phyloP scores from a whole-genome alignment of 2,329 filamentous ascomycete species.

The Venturia effusa region DNA sequence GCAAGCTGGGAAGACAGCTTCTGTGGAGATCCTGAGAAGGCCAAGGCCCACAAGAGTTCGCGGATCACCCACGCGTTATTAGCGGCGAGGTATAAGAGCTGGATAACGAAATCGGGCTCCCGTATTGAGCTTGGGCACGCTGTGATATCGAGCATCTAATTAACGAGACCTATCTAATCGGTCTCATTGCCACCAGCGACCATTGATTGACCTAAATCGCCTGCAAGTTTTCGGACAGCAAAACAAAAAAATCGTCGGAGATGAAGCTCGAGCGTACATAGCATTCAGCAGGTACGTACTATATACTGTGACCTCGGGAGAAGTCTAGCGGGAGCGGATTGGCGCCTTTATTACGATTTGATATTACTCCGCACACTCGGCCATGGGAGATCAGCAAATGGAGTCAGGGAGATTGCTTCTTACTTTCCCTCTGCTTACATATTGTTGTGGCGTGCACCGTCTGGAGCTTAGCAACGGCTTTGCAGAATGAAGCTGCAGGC shows the following conservation, averaged over 20 bases:
- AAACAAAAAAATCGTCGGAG: background rate
- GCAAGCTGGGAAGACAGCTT: background rate
- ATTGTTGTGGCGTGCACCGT: background rate
- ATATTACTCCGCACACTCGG: background rate
- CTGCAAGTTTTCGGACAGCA: background rate
- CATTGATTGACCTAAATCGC: background rate
- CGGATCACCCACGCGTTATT: background rate
- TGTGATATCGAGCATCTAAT: background rate
- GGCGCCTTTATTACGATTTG: background rate
- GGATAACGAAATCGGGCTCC: background rate
- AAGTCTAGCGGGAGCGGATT: background rate
- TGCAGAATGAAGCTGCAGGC: background rate
- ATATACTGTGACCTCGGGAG: background rate
- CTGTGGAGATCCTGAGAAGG: background rate
- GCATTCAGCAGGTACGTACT: background rate
- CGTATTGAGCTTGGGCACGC: background rate
- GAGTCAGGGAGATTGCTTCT: background rate
- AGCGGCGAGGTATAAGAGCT: background rate
- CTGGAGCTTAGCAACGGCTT: background rate
- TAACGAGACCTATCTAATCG: background rate
- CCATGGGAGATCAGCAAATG: background rate
- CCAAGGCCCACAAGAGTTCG: background rate
- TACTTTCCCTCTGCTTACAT: background rate
- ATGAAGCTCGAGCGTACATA: background rate
- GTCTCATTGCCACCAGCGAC: background rate